Conservation (phyloP, 2,329 filamentous ascomycete species). For the Penicillium fuscoglaucum region DNA sequence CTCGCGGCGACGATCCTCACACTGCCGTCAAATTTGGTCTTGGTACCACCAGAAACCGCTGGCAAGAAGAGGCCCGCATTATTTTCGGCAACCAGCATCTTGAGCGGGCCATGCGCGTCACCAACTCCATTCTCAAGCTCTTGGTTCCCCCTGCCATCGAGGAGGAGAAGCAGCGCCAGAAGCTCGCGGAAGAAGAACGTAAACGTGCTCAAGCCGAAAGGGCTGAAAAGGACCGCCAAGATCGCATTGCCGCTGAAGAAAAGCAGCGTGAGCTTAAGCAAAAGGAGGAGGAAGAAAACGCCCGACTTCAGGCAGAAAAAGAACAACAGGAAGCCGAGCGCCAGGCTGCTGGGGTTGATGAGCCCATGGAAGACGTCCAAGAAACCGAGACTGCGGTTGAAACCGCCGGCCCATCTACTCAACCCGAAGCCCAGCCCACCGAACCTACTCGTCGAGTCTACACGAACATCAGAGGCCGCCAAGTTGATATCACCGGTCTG, state of each 20-base stretch:
- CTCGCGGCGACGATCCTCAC: constrained; percentile 52
- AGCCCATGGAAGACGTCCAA: constrained; percentile 78
- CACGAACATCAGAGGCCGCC: constrained; percentile 80
- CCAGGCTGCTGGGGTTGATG: constrained; percentile 44
- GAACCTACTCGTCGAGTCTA: constrained; percentile 63
- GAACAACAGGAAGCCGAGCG: constrained; percentile 55
- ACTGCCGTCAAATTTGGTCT: constrained; percentile 75
- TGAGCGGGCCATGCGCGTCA: constrained; percentile 69
- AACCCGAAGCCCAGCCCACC: constrained; percentile 49
- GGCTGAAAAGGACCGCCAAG: constrained; percentile 61
- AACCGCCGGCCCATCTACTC: constrained; percentile 33
- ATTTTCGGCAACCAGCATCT: constrained; percentile 69
- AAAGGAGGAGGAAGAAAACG: constrained; percentile 68
- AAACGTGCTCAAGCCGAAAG: constrained; percentile 62
- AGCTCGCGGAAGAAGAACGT: constrained; percentile 56
- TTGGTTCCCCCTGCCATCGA: constrained; percentile 84
- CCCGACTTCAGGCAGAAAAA: constrained; percentile 59
- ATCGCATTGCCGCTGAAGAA: constrained; percentile 66
- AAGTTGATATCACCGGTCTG: constrained; percentile 89
- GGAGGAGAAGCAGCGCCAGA: constrained; percentile 70
- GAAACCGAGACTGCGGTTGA: constrained; percentile 43
- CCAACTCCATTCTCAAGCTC: constrained; percentile 67
- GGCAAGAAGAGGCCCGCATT: constrained; percentile 86
- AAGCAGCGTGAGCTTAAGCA: constrained; percentile 70
- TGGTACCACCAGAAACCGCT: constrained; percentile 71